These are phyloP conservation scores for Melanopsichium pennsylvanicum DNA, from an alignment of 1,284 basidiomycete genomes.

Conservation along the genomic window DNA sequence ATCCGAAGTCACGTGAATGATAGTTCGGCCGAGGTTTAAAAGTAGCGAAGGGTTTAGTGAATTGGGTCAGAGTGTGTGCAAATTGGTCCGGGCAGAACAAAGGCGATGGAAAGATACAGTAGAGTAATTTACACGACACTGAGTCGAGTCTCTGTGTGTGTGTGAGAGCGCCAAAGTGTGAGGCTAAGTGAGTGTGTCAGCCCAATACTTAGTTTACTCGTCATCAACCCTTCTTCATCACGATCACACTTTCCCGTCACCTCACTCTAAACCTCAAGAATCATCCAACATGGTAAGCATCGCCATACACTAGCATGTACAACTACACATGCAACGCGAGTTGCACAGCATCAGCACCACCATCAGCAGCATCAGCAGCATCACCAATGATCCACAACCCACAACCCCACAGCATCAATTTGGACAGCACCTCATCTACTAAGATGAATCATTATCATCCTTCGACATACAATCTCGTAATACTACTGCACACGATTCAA, in stretches of 20 bases:
- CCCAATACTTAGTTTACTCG: slow-evolving; percentile 11
- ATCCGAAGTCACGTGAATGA: background rate
- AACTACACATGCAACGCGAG: background rate
- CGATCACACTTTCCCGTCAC: slow-evolving; percentile 47
- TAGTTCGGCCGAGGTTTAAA: background rate
- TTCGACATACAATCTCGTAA: background rate
- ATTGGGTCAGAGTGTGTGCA: background rate
- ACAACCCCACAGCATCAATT: slow-evolving; percentile 3
- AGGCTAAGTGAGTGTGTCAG: slow-evolving; percentile 6
- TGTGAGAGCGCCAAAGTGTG: too few relatives aligned
- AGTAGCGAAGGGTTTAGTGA: too few relatives aligned
- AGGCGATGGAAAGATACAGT: too few relatives aligned
- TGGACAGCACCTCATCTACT: background rate
- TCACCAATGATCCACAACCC: too few relatives aligned
- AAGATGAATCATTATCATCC: background rate
- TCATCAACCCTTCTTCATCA: slow-evolving; percentile 34
- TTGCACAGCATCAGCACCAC: background rate
- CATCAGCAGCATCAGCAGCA: slow-evolving; percentile 20
- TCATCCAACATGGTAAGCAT: slow-evolving; percentile 49
- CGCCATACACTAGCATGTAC: slow-evolving; percentile 8
- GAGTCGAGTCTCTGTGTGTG: too few relatives aligned
- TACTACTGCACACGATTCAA: too few relatives aligned
- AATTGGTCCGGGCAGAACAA: too few relatives aligned
- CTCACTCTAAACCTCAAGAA: slow-evolving; percentile 45
- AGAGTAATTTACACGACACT: too few relatives aligned